phyloP scores from a whole-genome alignment of 2,329 filamentous ascomycete genomes.

The Furcasterigmium sp. region DNA sequence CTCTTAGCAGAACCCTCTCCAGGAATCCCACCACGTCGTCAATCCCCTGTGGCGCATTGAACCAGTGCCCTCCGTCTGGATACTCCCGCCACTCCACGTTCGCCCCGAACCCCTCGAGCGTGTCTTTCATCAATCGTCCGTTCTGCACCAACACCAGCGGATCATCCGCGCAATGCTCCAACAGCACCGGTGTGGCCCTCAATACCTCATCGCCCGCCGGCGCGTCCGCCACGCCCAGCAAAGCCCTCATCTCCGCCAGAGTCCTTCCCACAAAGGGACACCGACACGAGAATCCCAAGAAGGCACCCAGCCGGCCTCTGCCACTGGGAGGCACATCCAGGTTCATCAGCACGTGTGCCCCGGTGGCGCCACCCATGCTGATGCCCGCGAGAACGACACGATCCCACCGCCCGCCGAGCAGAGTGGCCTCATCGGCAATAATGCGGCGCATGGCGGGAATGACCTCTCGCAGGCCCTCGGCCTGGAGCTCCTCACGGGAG shows the following conservation, averaged over 20 bases:
- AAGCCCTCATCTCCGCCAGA: background rate
- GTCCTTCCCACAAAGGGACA: slow-evolving; percentile 10
- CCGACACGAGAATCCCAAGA: slow-evolving; percentile 23
- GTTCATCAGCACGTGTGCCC: slow-evolving; percentile 12
- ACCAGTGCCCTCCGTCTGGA: slow-evolving; percentile 19
- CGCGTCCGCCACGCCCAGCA: background rate
- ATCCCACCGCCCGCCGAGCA: slow-evolving; percentile 9
- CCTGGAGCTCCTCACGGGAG: slow-evolving; percentile 14
- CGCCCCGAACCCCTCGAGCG: slow-evolving; percentile 6
- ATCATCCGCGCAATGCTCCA: slow-evolving; percentile 21
- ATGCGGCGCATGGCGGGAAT: slow-evolving; percentile 11
- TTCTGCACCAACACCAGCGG: slow-evolving; percentile 19
- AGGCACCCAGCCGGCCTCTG: slow-evolving; percentile 14
- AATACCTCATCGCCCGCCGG: background rate
- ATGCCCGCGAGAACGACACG: slow-evolving; percentile 24
- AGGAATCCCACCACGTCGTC: slow-evolving; percentile 16
- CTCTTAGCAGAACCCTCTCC: background rate
- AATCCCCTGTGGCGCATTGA: slow-evolving; percentile 19
- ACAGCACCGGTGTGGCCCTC: slow-evolving; percentile 16
- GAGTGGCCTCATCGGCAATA: slow-evolving; percentile 15
- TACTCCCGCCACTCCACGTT: slow-evolving; percentile 22
- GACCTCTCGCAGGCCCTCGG: slow-evolving; percentile 15
- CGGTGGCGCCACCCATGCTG: slow-evolving; percentile 24
- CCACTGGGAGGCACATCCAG: background rate
- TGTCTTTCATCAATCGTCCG: slow-evolving; percentile 15